Percentiles rank a stretch among this genome's conserved stretches.
Evolutionary conservation across 768 basidiomycete species (phyloP).

Genomic region (Naganishia friedmannii): DNA sequence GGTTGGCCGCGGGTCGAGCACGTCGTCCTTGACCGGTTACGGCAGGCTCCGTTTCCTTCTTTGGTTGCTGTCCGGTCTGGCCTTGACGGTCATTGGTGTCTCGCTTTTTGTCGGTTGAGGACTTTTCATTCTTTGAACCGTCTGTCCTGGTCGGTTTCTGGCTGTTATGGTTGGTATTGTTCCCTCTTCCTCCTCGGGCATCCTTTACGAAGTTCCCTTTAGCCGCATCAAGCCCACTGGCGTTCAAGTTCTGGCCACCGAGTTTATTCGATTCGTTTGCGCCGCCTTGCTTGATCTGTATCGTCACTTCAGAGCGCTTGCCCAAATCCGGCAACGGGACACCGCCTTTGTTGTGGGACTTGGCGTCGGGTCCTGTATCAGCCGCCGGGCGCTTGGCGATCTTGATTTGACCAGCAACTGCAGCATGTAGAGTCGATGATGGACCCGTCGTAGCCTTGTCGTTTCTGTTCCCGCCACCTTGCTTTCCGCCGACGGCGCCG

Average conservation of each 20-base stretch:
- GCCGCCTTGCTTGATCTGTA: constrained; percentile 1
- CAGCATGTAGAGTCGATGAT: background rate
- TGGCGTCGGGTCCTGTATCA: background rate
- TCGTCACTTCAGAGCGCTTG: background rate
- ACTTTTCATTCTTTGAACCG: background rate
- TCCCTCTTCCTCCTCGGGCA: background rate
- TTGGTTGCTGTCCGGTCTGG: background rate
- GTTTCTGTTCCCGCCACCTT: background rate
- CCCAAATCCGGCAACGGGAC: background rate
- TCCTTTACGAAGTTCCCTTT: background rate
- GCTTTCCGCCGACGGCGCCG: background rate
- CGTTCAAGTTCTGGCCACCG: background rate
- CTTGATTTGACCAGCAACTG: constrained; percentile 18
- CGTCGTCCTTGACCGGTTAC: background rate
- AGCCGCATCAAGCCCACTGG: background rate
- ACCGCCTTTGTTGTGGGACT: constrained; percentile 4
- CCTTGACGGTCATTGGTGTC: background rate
- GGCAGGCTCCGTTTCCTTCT: background rate
- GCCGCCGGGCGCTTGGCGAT: constrained; percentile 10
- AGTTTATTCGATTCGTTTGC: background rate
- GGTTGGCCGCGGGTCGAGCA: background rate
- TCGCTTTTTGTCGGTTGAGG: background rate
- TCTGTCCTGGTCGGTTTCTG: background rate
- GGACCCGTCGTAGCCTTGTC: constrained; percentile 2
- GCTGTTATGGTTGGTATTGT: background rate